Percentiles rank a stretch among this genome's conserved stretches.
These are phyloP conservation scores for Trichoderma parareesei DNA, from an alignment of 495 filamentous ascomycete species.

Conservation along the genomic window DNA sequence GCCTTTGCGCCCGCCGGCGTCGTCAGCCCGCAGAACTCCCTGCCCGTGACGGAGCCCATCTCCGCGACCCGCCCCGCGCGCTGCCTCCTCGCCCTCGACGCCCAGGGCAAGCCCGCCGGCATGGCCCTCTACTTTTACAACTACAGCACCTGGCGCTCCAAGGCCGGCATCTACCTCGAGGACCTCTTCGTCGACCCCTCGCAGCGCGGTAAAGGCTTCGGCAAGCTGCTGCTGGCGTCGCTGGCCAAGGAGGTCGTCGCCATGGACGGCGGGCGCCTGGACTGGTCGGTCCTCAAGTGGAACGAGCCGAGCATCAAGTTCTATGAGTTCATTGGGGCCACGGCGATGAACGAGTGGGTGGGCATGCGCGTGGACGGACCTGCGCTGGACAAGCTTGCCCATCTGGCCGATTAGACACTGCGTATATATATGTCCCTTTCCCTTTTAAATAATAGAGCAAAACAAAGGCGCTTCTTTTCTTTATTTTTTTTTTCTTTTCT, in stretches of 20 bases:
- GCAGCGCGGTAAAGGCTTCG: slow-evolving; percentile 70
- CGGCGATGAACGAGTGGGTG: slow-evolving; percentile 76
- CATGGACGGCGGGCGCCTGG: slow-evolving; percentile 66
- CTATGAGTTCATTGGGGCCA: slow-evolving; percentile 78
- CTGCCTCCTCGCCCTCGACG: slow-evolving; percentile 39
- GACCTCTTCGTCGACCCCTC: slow-evolving; percentile 75
- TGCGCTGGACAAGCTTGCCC: slow-evolving; percentile 54
- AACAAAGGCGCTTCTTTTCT: not conserved
- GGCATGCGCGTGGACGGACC: slow-evolving; percentile 82
- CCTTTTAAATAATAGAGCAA: not conserved
- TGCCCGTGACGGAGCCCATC: slow-evolving; percentile 34
- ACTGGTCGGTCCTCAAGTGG: slow-evolving; percentile 91
- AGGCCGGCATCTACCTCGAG: slow-evolving; percentile 88
- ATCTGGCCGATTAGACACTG: slow-evolving; percentile 24
- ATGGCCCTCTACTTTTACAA: slow-evolving; percentile 56
- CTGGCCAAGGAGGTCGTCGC: slow-evolving; percentile 68
- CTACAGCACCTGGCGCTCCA: slow-evolving; percentile 72
- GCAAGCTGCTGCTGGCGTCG: slow-evolving; percentile 62
- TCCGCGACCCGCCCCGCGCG: slow-evolving; percentile 35
- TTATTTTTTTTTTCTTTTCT: not conserved
- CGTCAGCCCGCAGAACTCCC: slow-evolving; percentile 24
- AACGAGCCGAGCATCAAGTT: slow-evolving; percentile 86
- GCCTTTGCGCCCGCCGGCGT: slow-evolving; percentile 54
- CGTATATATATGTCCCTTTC: not conserved
- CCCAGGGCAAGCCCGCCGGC: slow-evolving; percentile 34